These are phyloP conservation scores for Fusarium penzigii DNA, from an alignment of 2,329 filamentous ascomycete genomes.

Conservation along the genomic window DNA sequence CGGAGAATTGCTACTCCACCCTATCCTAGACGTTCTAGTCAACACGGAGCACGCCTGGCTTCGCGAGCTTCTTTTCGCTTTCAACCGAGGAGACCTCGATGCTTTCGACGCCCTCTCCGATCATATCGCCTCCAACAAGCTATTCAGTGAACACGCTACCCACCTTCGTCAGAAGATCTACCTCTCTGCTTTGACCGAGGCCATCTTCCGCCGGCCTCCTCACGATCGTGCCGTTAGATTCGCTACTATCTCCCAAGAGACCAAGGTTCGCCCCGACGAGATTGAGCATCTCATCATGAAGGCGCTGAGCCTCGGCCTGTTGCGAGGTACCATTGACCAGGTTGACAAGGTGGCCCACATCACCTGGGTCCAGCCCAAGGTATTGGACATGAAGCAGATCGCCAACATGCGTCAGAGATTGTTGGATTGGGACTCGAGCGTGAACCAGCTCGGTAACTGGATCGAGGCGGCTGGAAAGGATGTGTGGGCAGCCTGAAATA, in stretches of 20 bases:
- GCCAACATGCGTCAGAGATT: slow-evolving; percentile 85
- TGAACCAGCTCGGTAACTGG: slow-evolving; percentile 96
- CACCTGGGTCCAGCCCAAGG: slow-evolving; percentile 98
- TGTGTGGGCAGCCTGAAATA: slow-evolving; percentile 79
- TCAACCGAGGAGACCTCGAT: slow-evolving; percentile 90
- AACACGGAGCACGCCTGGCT: slow-evolving; percentile 79
- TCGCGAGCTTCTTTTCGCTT: slow-evolving; percentile 92
- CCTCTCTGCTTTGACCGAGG: slow-evolving; percentile 91
- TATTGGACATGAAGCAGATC: slow-evolving; percentile 93
- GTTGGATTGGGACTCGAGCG: slow-evolving; percentile 93
- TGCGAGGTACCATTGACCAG: slow-evolving; percentile 93
- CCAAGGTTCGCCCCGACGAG: slow-evolving; percentile 85
- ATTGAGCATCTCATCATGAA: slow-evolving; percentile 99
- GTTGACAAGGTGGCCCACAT: slow-evolving; percentile 92
- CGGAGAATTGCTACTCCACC: slow-evolving; percentile 95
- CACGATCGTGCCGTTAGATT: slow-evolving; percentile 97
- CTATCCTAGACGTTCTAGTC: slow-evolving; percentile 81
- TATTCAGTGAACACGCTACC: slow-evolving; percentile 76
- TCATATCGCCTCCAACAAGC: slow-evolving; percentile 76
- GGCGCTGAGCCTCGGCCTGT: slow-evolving; percentile 87
- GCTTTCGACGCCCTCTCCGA: slow-evolving; percentile 82
- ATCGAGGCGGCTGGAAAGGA: slow-evolving; percentile 93
- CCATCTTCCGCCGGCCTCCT: slow-evolving; percentile 91
- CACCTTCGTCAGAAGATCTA: slow-evolving; percentile 98
- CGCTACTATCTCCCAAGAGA: slow-evolving; percentile 83